Conservation (phyloP, 75 land plant genomes). For the Picea glauca region DNA sequence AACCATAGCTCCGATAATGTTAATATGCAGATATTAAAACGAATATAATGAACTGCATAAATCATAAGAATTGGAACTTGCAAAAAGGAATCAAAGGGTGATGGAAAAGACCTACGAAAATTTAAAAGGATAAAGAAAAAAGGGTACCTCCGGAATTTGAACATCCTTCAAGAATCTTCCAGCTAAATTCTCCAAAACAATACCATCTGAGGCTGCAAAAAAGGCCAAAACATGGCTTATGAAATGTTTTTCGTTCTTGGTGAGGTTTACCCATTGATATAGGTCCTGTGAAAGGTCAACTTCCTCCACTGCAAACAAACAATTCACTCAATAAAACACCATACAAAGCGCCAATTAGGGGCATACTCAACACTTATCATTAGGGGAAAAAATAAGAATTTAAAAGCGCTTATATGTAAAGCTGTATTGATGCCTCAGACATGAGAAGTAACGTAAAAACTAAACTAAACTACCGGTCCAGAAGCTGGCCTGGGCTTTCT, state of each 20-base stretch:
- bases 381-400: neutral
- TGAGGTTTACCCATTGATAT: slow-evolving; percentile 47
- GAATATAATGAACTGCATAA: neutral
- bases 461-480: slow-evolving; percentile 41
- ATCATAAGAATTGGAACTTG: neutral
- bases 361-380: neutral
- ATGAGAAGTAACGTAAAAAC: too few relatives aligned
- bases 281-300: slow-evolving; percentile 53
- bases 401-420: neutral
- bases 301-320: slow-evolving; percentile 37
- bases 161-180: slow-evolving; percentile 69
- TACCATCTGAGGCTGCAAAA: slow-evolving; percentile 87
- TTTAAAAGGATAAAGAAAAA: neutral
- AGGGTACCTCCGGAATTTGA: slow-evolving; percentile 67
- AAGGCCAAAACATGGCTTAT: slow-evolving; percentile 77
- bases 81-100: neutral
- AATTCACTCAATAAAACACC: neutral
- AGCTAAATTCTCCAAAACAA: slow-evolving; percentile 81
- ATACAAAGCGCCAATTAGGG: neutral
- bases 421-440: neutral
- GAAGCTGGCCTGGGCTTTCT: slow-evolving; percentile 58
- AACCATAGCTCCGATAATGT: neutral
- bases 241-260: slow-evolving; percentile 52
- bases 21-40: neutral
- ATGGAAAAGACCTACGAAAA: neutral